Base-by-base conservation (phyloP, 345 rosid species). In the Aquilaria malaccensis region DNA sequence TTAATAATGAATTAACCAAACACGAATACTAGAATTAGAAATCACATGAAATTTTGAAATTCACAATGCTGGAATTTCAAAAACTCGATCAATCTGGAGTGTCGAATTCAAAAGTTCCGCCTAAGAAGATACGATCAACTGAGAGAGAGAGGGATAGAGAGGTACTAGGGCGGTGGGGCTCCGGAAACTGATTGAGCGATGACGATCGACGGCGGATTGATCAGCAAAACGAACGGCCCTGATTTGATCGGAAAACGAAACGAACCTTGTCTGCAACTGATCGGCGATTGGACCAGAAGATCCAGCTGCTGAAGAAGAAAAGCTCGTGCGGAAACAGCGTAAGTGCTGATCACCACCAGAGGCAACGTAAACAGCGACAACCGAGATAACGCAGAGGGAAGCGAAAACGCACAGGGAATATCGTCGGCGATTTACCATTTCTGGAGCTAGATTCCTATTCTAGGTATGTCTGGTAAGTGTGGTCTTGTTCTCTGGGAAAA, bases 241-340 rank as follows among this genome's bases (percentile, higher is more conserved):
- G 76, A 69, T 58, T 50, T 70, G 76, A 50, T 72, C 79, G 1
- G 67, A 30, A 56, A 50, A 2, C 65, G 69, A 56, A 22, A 64
- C 60, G 43, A 59, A 60, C 49, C 79, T 69, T 37, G 5, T 37
- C 43, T 37, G 43, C 4, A 37, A 37, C 9, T 62, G 83, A 14
- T 80, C 64, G 61, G 80, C 67, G 11, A 66, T 67, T 2, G 81
- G 67, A 7, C 54, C 50, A 1, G 79, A 56, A 54, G 54, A 59
- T 13, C 71, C 64, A 13, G 67, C 72, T 30, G 61, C 72, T 15
- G 64, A 53, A 50, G 69, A 33, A 33, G 77, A 55, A 33, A 65
- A 65, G 60, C 68, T 69, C 55, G 54, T n/a, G 70, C 62, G 33
- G 70, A 65, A 33, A 1, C 72, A 63, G 54, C 61, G 67, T 10